Conservation (phyloP, 768 basidiomycete genomes). For the Pisolithus tinctorius region DNA sequence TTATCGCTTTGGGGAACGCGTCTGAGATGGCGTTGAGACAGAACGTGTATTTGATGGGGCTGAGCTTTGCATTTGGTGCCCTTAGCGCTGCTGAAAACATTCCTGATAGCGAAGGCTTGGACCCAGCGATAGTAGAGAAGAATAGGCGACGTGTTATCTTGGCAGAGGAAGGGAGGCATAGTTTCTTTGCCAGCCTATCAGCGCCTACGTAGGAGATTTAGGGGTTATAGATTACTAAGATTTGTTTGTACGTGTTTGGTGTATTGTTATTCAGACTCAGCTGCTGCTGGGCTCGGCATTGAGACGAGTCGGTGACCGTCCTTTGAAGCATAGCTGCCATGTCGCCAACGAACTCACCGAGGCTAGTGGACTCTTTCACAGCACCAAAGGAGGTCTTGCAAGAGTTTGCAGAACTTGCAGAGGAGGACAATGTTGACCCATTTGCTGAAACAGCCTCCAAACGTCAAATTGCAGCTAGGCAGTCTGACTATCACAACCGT, state of each 20-base stretch:
- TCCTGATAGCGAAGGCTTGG: conserved; percentile 10
- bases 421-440: conserved; percentile 88
- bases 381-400: conserved; percentile 89
- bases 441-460: conserved; percentile 90
- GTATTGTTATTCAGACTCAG: conserved; percentile 30
- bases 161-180: too few relatives aligned
- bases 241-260: conserved; percentile 18
- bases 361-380: conserved; percentile 86
- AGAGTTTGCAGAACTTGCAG: conserved; percentile 90
- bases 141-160: conserved; percentile 9
- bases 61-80: conserved; percentile 20
- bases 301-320: not conserved
- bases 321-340: not conserved
- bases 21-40: conserved; percentile 30
- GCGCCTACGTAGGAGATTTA: too few relatives aligned
- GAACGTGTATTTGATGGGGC: conserved; percentile 15
- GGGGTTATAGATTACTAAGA: too few relatives aligned
- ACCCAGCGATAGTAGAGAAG: not conserved
- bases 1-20: conserved; percentile 28
- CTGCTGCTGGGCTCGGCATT: not conserved
- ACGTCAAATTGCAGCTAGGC: conserved; percentile 88
- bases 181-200: too few relatives aligned
- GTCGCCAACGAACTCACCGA: conserved; percentile 39
- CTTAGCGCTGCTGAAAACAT: conserved; percentile 15
- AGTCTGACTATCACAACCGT: conserved; percentile 92